Percentiles rank a stretch among this genome's conserved stretches.
Evolutionary conservation across 108 stramenopile species (phyloP).

Genomic region (Nitzschia putrida): DNA sequence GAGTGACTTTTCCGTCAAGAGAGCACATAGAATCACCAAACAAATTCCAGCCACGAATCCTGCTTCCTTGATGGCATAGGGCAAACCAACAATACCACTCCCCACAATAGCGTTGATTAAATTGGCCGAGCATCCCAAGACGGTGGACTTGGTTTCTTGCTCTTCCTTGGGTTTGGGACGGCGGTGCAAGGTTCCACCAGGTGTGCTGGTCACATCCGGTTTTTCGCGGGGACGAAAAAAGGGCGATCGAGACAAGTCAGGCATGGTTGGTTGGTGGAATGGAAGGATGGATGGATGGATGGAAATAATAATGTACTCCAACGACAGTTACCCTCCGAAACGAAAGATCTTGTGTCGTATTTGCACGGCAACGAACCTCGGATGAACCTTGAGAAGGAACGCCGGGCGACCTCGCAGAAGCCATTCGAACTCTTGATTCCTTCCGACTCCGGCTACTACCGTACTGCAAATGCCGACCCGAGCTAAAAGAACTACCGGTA

Average conservation of each 20-base stretch:
- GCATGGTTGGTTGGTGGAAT: slow-evolving; percentile 5
- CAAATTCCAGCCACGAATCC: slow-evolving; percentile 75
- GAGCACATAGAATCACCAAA: slow-evolving; percentile 55
- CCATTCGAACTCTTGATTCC: too few relatives aligned
- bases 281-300: neutral
- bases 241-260: slow-evolving; percentile 28
- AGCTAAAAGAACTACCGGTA: too few relatives aligned
- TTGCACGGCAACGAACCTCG: too few relatives aligned
- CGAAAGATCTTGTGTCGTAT: too few relatives aligned
- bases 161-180: slow-evolving; percentile 10
- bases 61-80: slow-evolving; percentile 78
- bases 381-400: too few relatives aligned
- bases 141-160: slow-evolving; percentile 64
- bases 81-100: slow-evolving; percentile 85
- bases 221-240: slow-evolving; percentile 39
- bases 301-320: neutral
- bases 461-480: too few relatives aligned
- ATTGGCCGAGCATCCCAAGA: slow-evolving; percentile 75
- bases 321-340: neutral
- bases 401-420: too few relatives aligned
- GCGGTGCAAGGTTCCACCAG: slow-evolving; percentile 12
- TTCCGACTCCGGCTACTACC: too few relatives aligned
- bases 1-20: slow-evolving; percentile 73
- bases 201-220: slow-evolving; percentile 23
- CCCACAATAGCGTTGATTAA: slow-evolving; percentile 87